phyloP scores from a whole-genome alignment of 345 rosid genomes.

The Ceriops decandra region DNA sequence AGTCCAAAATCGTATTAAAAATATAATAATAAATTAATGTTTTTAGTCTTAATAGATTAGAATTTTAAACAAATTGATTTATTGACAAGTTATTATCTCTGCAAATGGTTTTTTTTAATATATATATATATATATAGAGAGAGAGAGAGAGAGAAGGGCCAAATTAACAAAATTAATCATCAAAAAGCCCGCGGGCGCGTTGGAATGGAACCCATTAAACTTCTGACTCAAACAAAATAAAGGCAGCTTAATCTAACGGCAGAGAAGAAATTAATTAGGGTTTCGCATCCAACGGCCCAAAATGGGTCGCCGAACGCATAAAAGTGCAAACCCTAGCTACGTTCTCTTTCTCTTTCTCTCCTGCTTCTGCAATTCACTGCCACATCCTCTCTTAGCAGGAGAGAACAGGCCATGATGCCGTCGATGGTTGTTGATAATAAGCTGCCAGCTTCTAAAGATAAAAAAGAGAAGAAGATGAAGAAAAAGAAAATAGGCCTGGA shows the following conservation, averaged over 20 bases:
- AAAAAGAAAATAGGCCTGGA: conserved; percentile 40
- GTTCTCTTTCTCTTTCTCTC: conserved; percentile 22
- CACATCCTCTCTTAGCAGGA: neutral
- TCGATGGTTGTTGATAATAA: conserved; percentile 37
- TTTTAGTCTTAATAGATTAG: too few species aligned
- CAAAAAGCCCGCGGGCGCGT: too few species aligned
- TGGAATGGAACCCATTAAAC: too few species aligned
- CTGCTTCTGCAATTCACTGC: conserved; percentile 28
- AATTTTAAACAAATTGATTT: too few species aligned
- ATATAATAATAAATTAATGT: too few species aligned
- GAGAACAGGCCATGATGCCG: conserved; percentile 44
- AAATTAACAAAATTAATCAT: too few species aligned
- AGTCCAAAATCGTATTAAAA: too few species aligned
- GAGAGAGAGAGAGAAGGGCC: too few species aligned
- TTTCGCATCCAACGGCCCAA: neutral
- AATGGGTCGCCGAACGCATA: conserved; percentile 21
- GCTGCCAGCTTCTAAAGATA: conserved; percentile 12
- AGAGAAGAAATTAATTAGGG: neutral
- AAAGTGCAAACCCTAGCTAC: conserved; percentile 28
- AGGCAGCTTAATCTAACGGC: conserved; percentile 32
- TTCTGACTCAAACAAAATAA: neutral
- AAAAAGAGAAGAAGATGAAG: conserved; percentile 65
- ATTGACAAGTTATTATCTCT: too few species aligned
- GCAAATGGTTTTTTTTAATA: too few species aligned
- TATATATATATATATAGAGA: too few species aligned